These are phyloP conservation scores for Boletus speciosus DNA, from an alignment of 768 basidiomycete species.

Conservation along the genomic window DNA sequence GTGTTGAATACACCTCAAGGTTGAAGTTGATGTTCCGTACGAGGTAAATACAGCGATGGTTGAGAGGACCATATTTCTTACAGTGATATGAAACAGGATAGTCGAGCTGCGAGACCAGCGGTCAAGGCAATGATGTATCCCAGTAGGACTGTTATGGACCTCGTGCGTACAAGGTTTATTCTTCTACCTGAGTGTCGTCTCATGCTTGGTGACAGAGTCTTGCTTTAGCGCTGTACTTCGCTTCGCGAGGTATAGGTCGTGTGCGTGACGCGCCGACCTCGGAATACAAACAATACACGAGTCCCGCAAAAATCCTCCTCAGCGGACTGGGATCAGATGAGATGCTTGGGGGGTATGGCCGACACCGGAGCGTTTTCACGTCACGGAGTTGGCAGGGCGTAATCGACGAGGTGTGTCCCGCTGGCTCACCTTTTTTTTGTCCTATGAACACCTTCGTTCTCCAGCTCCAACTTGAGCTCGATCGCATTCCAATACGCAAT, in stretches of 20 bases:
- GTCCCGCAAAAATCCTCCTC: constrained; percentile 76
- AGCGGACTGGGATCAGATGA: constrained; percentile 96
- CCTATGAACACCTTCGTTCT: not conserved
- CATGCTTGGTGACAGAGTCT: constrained; percentile 59
- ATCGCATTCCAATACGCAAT: constrained; percentile 84
- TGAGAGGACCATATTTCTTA: constrained; percentile 1
- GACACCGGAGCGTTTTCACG: constrained; percentile 77
- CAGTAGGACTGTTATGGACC: constrained; percentile 82
- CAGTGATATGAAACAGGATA: constrained; percentile 49
- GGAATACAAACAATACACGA: constrained; percentile 50
- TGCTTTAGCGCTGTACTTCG: constrained; percentile 89
- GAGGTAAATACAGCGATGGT: constrained; percentile 41
- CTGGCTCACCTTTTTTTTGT: not conserved
- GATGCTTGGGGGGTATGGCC: constrained; percentile 87
- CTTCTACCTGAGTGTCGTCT: not conserved
- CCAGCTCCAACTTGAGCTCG: constrained; percentile 86
- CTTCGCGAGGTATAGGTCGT: constrained; percentile 74
- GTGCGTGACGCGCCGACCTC: constrained; percentile 40
- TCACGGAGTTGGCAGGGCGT: constrained; percentile 70
- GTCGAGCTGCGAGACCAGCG: constrained; percentile 46
- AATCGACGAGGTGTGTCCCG: constrained; percentile 64
- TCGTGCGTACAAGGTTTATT: constrained; percentile 48
- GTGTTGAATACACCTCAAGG: constrained; percentile 38
- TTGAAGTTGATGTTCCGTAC: constrained; percentile 84
- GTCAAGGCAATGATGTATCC: constrained; percentile 79